These are phyloP conservation scores for Rhynchospora pubera DNA, from an alignment of 176 grass and related monocot genomes.

Conservation along the genomic window DNA sequence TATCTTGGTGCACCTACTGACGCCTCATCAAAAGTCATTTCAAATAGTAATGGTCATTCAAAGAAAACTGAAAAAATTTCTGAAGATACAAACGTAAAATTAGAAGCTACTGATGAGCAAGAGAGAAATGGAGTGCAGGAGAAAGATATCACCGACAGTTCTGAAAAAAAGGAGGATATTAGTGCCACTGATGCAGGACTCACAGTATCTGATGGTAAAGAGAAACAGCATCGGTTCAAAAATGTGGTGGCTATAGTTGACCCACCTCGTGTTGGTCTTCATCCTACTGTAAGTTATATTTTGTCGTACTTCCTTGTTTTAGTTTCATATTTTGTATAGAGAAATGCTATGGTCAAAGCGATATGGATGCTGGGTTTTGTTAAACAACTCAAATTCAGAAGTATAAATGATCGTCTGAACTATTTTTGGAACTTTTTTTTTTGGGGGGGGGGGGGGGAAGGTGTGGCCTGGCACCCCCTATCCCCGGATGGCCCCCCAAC, in stretches of 20 bases:
- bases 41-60: constrained; percentile 10
- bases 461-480: too few species aligned
- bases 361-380: too few species aligned
- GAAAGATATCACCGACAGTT: constrained; percentile 16
- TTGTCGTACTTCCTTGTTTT: neutral
- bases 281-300: constrained; percentile 72
- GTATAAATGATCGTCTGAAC: too few species aligned
- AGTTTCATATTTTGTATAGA: neutral
- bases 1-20: constrained; percentile 61
- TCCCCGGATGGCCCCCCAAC: too few species aligned
- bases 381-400: too few species aligned
- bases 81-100: constrained; percentile 15
- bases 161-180: constrained; percentile 8
- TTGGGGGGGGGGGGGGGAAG: too few species aligned
- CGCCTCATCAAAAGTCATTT: neutral
- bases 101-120: constrained; percentile 30
- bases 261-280: constrained; percentile 86
- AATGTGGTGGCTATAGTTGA: constrained; percentile 94
- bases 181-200: constrained; percentile 5
- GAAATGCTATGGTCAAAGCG: too few species aligned
- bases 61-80: constrained; percentile 22
- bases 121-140: constrained; percentile 9
- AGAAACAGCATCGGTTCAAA: constrained; percentile 44
- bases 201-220: constrained; percentile 20
- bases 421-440: too few species aligned